Base-by-base conservation (phyloP, 768 basidiomycete genomes). In the Lentinula aciculospora region DNA sequence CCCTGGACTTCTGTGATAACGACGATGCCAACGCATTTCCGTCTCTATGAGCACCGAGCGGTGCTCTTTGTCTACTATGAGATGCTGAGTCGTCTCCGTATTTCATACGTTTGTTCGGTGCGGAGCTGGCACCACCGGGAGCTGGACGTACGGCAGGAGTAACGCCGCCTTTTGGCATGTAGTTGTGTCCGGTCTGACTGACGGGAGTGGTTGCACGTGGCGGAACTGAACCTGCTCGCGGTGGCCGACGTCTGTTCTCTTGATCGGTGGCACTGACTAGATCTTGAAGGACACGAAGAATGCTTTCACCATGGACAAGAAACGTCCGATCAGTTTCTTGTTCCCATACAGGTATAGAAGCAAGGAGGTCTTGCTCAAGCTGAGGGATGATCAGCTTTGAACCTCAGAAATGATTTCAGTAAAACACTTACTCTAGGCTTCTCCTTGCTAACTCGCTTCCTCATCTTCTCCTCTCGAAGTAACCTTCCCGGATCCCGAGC, bases 391-490 rank as follows among this genome's bases (percentile, higher is more conserved):
- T 56, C 31, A 13, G 37, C 45, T 42, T 34, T 15, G 19, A 44
- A 46, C 3, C 8, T n/a, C 12, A 12, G n/a, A n/a, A 34, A 31
- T n/a, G 15, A 7, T 10, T 36, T 53, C 8, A 40, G 1, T 5
- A 53, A 23, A 40, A 23, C 51, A 73, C 86, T 61, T 67, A 97
- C 96, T 67, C 89, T 82, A 27, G 96, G 96, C 67, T 97, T 98
- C 73, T 96, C 89, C 68, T 92, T 90, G 57, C 79, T 80, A 13
- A 99, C 94, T 28, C 95, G 79, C 70, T 98, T 98, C 55, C 96
- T 81, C 88, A 96, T 93, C 79, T 97, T 97, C 76, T 98, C 96
- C 71, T 99, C 96, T 59, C 92, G 81, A 53, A 98, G 72, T 34
- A 99, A 71, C 19, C 92, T 77, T 5, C 93, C 93, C 4, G 93